Base-by-base conservation (phyloP, 129 eudicot genomes). In the Logfia minima region DNA sequence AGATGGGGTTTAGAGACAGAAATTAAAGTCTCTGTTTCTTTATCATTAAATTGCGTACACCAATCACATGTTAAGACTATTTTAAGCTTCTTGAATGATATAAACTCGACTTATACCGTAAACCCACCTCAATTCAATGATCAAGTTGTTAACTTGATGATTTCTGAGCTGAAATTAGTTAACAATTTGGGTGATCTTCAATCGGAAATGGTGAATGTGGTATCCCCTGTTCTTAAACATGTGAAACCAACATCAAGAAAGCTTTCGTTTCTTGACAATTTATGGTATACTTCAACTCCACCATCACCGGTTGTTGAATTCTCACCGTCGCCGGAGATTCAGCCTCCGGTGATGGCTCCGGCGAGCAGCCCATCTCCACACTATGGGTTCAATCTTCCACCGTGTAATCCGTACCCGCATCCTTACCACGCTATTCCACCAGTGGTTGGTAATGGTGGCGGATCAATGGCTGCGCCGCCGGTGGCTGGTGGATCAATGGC, bases 1-100 rank as follows among this genome's bases (percentile, higher is more conserved):
- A 81, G 98, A 69, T 93, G 98, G 98, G 98, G 96, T 77, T 85
- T 93, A 74, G 84, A 90, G 32, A 84, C 66, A 26, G 88, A 88
- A 8, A 93, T 93, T 61, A 88, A 87, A 75, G 91, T 88, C 16
- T 83, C 97, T 8, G 84, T 88, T 81, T 84, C 90, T 22, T 48
- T 93, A 60, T 84, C 91, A n/a, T 66, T 67, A 34, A 71, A 55
- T 66, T 93, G 98, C 41, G 75, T 90, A 17, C 80, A 76, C 45
- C 67, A 74, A 26, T 79, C 52, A 6, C 68, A 76, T 31, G 68
- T 90, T n/a, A 77, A 83, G 48, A 85, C 92, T 18, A 59, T 93
- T 41, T 77, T 90, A 2, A 45, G 29, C 72, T 85, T 86, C 66
- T 68, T 93, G 72, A 75, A 90, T 69, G 72, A 80, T 32, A 86